Base-by-base conservation (phyloP, 768 basidiomycete genomes). In the Hemileccinum rubropunctum region DNA sequence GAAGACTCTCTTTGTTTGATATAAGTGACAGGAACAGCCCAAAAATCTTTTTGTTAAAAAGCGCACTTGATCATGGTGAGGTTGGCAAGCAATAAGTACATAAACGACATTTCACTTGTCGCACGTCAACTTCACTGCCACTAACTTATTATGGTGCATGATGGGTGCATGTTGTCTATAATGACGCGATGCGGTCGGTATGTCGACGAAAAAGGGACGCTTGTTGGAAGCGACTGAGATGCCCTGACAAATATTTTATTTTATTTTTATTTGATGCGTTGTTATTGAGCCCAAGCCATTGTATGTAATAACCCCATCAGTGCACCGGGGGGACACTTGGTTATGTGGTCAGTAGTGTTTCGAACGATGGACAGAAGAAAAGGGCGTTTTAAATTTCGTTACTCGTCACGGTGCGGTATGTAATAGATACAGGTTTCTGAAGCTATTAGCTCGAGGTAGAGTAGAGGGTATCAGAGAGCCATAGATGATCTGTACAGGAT, bases 361-460 rank as follows among this genome's bases (percentile, higher is more conserved):
- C 30, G 32, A 15, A n/a, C 37, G 39, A 48, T 35, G 34, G 23
- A 50, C 11, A 35, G 40, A 45, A 27, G 15, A 36, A 44, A 14
- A 51, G 23, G 4, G n/a, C n/a, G n/a, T n/a, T n/a, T 43, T 55
- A n/a, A n/a, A n/a, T 56, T 54, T 48, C 33, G 41, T 53, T 56
- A 17, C n/a, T 42, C 36, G 21, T n/a, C n/a, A n/a, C n/a, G n/a
- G n/a, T 51, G 62, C 30, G 17, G 27, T 64, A 50, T 26, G 45
- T 59, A 54, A 56, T 48, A 61, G 67, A 67, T 67, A 67, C 66
- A 67, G 48, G 42, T 58, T 58, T 58, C 53, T 51, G 45, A 35
- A 45, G 35, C 56, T 49, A 69, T 69, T 67, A 67, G 44, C 52
- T 44, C 50, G 53, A 47, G 48, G 47, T 69, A 67, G 28, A 53